A percentile compares a stretch with the other conserved stretches of the same genome.
These are phyloP conservation scores for Cladosporium colombiae DNA, from an alignment of 2,329 filamentous ascomycete genomes.

Conservation along the genomic window DNA sequence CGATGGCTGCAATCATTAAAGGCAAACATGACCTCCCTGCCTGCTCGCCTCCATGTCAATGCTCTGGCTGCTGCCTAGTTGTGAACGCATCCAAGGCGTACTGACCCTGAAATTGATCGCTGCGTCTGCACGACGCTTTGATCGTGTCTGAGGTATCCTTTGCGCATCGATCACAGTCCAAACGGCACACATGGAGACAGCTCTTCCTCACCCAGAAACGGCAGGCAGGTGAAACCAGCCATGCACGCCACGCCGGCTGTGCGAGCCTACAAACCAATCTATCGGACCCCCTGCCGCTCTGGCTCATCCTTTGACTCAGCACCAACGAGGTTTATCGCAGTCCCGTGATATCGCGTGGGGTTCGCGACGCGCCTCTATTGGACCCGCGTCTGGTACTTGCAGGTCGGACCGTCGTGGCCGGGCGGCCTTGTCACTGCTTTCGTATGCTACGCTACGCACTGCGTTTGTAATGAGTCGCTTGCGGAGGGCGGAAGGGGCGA, in stretches of 20 bases:
- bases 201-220: background rate
- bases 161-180: background rate
- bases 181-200: background rate
- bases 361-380: conserved; percentile 18
- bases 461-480: conserved; percentile 14
- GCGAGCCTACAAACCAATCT: conserved; percentile 16
- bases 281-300: conserved; percentile 16
- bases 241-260: conserved; percentile 18
- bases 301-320: conserved; percentile 19
- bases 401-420: conserved; percentile 13
- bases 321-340: background rate
- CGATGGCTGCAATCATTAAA: conserved; percentile 7
- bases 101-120: background rate
- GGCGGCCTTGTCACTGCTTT: conserved; percentile 18
- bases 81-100: background rate
- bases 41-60: background rate
- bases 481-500: background rate
- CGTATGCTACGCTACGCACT: conserved; percentile 6
- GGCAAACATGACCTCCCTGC: conserved; percentile 11
- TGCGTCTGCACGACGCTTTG: background rate
- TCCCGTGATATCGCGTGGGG: conserved; percentile 25
- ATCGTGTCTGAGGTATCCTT: background rate
- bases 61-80: conserved; percentile 1
- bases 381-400: conserved; percentile 12
- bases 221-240: conserved; percentile 15